Evolutionary conservation across 1,284 basidiomycete species (phyloP), one percentile per base, ranked within the genome.

Genomic region (Rhodotorula sp.): DNA sequence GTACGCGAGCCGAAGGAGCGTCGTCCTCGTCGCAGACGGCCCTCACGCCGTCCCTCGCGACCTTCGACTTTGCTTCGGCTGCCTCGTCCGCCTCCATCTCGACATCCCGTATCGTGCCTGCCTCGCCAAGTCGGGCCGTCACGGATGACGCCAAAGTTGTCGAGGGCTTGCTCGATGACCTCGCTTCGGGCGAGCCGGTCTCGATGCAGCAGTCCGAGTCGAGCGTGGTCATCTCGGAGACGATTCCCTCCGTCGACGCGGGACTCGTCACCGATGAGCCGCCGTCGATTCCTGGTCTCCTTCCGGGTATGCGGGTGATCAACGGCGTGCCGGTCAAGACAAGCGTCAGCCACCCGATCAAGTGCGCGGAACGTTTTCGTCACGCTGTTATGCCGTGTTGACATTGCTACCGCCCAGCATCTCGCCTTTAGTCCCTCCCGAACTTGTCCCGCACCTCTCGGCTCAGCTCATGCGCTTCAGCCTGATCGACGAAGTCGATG

Each of bases 341-440:
- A 22, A 74, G 71, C 27, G 57, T 67, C 8, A 68, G 71, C 9
- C 77, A 78, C 49, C 77, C 77, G 1, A 75, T 78, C 68, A 77
- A 74, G 73, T 74, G 46, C 48, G 70, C 44, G 30, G 22, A 17
- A 32, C n/a, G 27, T 15, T 8, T 7, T 2, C 7, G 17, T 17
- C 1, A 4, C 48, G 1, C 30, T 19, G 32, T 17, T 2, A 2
- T 9, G 7, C n/a, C 34, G 15, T 30, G 9, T 47, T 55, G 24
- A 60, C 47, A 4, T 9, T 8, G 10, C 32, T 2, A 1, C 11
- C 24, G 2, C 4, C 24, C 63, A 74, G 73, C 52, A 74, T 78
- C 52, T 76, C 75, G 1, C 71, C 74, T 30, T 60, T 78, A 30
- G 58, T 78, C 27, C 73, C 76, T n/a, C 71, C 73, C 48, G 74